These are phyloP conservation scores for Globisporangium spinosum DNA, from an alignment of 352 stramenopile genomes.

Conservation along the genomic window DNA sequence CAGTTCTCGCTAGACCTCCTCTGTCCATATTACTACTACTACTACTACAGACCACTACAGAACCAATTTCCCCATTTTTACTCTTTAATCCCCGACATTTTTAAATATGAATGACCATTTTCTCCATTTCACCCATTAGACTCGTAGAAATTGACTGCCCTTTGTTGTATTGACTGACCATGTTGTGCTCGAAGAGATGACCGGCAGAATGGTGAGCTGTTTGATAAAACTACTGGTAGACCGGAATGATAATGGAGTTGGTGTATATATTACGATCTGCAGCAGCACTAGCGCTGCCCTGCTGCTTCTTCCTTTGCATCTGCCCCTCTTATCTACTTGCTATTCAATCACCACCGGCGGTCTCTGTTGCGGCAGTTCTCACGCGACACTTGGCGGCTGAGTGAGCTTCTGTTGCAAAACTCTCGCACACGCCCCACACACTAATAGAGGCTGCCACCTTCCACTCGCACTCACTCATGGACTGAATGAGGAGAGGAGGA, in stretches of 20 bases:
- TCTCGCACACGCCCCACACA: neutral
- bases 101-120: neutral
- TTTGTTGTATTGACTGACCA: no score
- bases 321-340: neutral
- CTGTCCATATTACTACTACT: conserved; percentile 3
- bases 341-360: neutral
- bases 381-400: conserved; percentile 3
- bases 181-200: neutral
- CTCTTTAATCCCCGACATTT: conserved; percentile 2
- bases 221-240: neutral
- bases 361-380: neutral
- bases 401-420: neutral
- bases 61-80: neutral
- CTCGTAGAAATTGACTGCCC: neutral
- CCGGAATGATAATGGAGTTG: conserved; percentile 1
- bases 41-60: neutral
- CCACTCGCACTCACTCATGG: neutral
- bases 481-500: neutral
- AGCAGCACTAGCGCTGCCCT: neutral
- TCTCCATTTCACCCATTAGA: neutral
- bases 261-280: conserved; percentile 9
- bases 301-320: conserved; percentile 8
- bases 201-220: neutral
- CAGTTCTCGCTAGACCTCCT: neutral
- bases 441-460: neutral